These are phyloP conservation scores for Petasospora rhodanensis DNA, from an alignment of 1,139 yeast species.

Conservation along the genomic window DNA sequence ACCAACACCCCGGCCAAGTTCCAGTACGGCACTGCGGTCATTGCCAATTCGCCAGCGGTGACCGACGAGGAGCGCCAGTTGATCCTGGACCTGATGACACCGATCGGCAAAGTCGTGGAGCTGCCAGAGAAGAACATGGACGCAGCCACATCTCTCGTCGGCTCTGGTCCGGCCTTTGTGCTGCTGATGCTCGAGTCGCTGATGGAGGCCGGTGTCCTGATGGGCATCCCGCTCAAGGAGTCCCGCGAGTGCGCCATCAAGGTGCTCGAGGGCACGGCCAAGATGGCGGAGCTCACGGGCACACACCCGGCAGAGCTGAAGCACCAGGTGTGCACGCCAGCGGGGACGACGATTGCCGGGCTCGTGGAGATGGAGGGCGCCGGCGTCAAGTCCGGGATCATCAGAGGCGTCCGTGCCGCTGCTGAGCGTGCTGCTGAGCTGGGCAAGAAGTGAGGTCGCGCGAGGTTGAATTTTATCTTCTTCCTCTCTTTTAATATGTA, in stretches of 20 bases:
- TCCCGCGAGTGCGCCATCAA: slow-evolving; percentile 92
- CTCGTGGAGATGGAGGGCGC: slow-evolving; percentile 87
- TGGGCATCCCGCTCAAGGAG: slow-evolving; percentile 87
- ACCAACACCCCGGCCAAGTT: slow-evolving; percentile 94
- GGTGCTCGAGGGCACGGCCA: slow-evolving; percentile 94
- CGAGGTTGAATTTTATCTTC: too few relatives aligned
- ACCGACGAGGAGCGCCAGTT: slow-evolving; percentile 44
- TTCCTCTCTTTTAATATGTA: too few relatives aligned
- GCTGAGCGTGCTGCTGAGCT: slow-evolving; percentile 77
- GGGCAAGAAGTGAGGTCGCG: slow-evolving; percentile 53
- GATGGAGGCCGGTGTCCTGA: slow-evolving; percentile 90
- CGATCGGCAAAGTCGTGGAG: slow-evolving; percentile 69
- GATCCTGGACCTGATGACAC: slow-evolving; percentile 54
- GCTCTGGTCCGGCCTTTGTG: slow-evolving; percentile 96
- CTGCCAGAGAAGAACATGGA: slow-evolving; percentile 91
- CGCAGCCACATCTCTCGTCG: slow-evolving; percentile 92
- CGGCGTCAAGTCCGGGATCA: slow-evolving; percentile 81
- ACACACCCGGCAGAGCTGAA: slow-evolving; percentile 89
- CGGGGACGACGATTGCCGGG: slow-evolving; percentile 97
- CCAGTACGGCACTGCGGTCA: slow-evolving; percentile 92
- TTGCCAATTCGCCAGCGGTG: slow-evolving; percentile 57
- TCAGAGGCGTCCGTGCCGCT: slow-evolving; percentile 88
- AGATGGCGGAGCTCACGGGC: slow-evolving; percentile 78
- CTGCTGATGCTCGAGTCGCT: slow-evolving; percentile 85
- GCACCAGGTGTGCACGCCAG: slow-evolving; percentile 93